These are phyloP conservation scores for Ganoderma lucidum DNA, from an alignment of 1,284 basidiomycete genomes.

Conservation along the genomic window DNA sequence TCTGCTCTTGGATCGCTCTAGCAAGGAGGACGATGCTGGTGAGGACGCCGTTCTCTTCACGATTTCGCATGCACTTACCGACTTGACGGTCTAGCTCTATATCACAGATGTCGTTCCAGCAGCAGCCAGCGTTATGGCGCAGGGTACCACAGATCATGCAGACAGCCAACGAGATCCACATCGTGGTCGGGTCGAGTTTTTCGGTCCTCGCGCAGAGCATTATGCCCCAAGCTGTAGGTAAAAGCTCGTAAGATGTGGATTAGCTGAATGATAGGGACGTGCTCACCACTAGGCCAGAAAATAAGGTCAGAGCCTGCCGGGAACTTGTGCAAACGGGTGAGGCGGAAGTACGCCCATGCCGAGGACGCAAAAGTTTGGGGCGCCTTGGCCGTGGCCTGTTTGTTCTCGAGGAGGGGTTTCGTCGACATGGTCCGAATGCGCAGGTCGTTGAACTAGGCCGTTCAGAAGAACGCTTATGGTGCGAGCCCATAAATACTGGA, in stretches of 20 bases:
- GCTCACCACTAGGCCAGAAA: constrained; percentile 26
- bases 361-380: background rate
- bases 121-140: constrained; percentile 28
- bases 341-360: constrained; percentile 17
- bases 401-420: constrained; percentile 7
- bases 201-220: constrained; percentile 12
- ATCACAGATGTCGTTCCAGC: constrained; percentile 36
- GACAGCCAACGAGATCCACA: background rate
- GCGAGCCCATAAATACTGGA: background rate
- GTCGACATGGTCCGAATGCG: background rate
- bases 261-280: background rate
- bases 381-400: constrained; percentile 1
- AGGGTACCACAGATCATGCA: constrained; percentile 14
- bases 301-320: constrained; percentile 19
- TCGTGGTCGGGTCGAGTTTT: background rate
- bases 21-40: background rate
- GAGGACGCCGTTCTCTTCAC: background rate
- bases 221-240: constrained; percentile 12
- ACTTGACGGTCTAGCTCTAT: constrained; percentile 35
- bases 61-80: constrained; percentile 20
- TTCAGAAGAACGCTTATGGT: background rate
- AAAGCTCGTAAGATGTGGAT: background rate
- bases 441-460: background rate
- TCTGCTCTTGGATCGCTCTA: constrained; percentile 49
- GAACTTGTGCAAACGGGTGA: constrained; percentile 26